Percentiles rank a stretch among this genome's conserved stretches.
Evolutionary conservation across 2,329 filamentous ascomycete species (phyloP).

Genomic region (Aspergillus sergii): DNA sequence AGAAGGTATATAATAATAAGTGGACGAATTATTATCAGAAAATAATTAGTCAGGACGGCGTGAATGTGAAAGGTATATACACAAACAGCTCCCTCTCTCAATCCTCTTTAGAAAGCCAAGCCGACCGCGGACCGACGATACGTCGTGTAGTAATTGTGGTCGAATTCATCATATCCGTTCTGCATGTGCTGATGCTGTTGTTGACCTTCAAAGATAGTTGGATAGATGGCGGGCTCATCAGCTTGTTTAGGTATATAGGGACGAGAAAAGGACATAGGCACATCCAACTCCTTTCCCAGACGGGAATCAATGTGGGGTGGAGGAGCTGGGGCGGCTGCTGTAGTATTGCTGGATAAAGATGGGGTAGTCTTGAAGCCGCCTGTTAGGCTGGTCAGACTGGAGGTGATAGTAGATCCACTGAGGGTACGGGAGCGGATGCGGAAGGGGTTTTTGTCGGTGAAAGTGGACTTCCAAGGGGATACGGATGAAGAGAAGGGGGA

Average conservation of each 20-base stretch:
- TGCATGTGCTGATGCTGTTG: constrained; percentile 25
- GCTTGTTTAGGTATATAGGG: constrained; percentile 2
- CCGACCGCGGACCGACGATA: constrained; percentile 33
- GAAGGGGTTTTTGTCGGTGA: constrained; percentile 27
- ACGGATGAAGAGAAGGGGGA: constrained; percentile 9
- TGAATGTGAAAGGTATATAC: background rate
- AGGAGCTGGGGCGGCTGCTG: background rate
- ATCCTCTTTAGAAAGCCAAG: constrained; percentile 31
- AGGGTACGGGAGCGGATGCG: constrained; percentile 34
- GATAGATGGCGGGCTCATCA: constrained; percentile 10
- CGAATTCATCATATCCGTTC: constrained; percentile 13
- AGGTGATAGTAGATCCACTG: constrained; percentile 39
- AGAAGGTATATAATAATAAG: background rate
- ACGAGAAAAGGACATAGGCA: background rate
- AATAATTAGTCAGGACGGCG: background rate
- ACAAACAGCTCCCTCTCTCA: background rate
- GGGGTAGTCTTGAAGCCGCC: constrained; percentile 2
- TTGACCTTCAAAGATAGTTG: constrained; percentile 30
- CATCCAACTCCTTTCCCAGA: constrained; percentile 1
- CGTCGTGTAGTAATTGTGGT: constrained; percentile 14
- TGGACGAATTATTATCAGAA: background rate
- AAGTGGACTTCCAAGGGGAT: constrained; percentile 17
- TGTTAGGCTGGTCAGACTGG: constrained; percentile 29
- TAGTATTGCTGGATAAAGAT: background rate
- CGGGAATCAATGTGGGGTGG: background rate